These are phyloP conservation scores for Ascosphaera acerosa DNA, from an alignment of 2,329 filamentous ascomycete species.

Conservation along the genomic window DNA sequence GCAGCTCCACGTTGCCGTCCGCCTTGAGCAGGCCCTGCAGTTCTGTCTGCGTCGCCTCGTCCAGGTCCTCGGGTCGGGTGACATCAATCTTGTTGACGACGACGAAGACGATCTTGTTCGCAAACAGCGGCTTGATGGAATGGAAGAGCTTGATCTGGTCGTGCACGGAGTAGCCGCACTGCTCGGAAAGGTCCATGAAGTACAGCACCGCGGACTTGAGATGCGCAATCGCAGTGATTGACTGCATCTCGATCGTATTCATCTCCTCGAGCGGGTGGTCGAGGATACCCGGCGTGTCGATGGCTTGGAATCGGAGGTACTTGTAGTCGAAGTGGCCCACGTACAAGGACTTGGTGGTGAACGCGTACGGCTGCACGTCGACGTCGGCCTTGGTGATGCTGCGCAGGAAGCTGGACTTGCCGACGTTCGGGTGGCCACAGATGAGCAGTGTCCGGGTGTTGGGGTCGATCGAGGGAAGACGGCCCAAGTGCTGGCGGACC, in stretches of 20 bases:
- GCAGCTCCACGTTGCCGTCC: slow-evolving; percentile 67
- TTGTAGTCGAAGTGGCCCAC: slow-evolving; percentile 98
- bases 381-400: slow-evolving; percentile 87
- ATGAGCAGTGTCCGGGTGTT: slow-evolving; percentile 92
- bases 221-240: slow-evolving; percentile 92
- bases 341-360: slow-evolving; percentile 93
- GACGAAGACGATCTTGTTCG: slow-evolving; percentile 91
- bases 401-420: slow-evolving; percentile 87
- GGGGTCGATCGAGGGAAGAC: slow-evolving; percentile 93
- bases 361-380: slow-evolving; percentile 91
- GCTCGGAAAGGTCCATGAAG: slow-evolving; percentile 94
- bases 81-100: slow-evolving; percentile 98
- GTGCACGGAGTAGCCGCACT: slow-evolving; percentile 80
- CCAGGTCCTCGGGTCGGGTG: slow-evolving; percentile 62
- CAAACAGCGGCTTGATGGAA: slow-evolving; percentile 88
- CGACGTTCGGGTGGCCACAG: slow-evolving; percentile 91
- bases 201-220: slow-evolving; percentile 85
- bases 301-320: slow-evolving; percentile 70
- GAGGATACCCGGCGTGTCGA: slow-evolving; percentile 94
- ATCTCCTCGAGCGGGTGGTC: slow-evolving; percentile 97
- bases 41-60: slow-evolving; percentile 49
- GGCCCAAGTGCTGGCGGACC: slow-evolving; percentile 85
- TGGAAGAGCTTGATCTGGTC: slow-evolving; percentile 89
- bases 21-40: slow-evolving; percentile 52
- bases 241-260: slow-evolving; percentile 99